Evolutionary conservation across 495 filamentous ascomycete genomes (phyloP).

Genomic region (Podospora sp.): DNA sequence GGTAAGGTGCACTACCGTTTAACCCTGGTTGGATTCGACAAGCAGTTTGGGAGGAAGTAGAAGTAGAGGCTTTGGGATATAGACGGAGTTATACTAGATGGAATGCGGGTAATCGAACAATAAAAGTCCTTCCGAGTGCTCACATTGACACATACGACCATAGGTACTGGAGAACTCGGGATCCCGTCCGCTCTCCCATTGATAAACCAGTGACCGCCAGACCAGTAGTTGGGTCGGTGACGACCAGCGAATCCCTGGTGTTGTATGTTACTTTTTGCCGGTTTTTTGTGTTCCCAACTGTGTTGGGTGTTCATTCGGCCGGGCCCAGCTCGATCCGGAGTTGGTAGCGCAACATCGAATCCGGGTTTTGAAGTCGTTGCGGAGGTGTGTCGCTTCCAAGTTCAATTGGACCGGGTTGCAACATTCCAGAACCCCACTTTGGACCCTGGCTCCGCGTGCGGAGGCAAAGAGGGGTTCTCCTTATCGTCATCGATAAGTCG

Average conservation of each 20-base stretch:
- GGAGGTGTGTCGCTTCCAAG: neutral
- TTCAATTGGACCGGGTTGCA: neutral
- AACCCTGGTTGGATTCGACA: conserved; percentile 54
- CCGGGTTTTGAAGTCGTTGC: neutral
- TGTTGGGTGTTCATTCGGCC: neutral
- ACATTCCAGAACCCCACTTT: neutral
- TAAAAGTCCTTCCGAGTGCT: neutral
- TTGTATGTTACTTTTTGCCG: conserved; percentile 39
- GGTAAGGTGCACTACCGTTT: conserved; percentile 61
- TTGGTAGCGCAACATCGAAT: neutral
- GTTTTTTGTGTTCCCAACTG: neutral
- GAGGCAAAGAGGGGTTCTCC: neutral
- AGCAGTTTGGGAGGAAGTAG: conserved; percentile 39
- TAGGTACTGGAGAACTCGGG: conserved; percentile 44
- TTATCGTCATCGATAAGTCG: neutral
- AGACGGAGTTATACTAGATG: neutral
- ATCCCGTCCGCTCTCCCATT: conserved; percentile 57
- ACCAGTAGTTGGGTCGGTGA: conserved; percentile 49
- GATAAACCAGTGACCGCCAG: conserved; percentile 41
- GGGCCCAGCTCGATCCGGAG: neutral
- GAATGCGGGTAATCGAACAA: neutral
- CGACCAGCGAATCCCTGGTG: conserved; percentile 44
- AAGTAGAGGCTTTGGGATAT: conserved; percentile 5
- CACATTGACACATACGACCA: conserved; percentile 22
- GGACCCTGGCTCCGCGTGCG: neutral